Evolutionary conservation across 2,329 filamentous ascomycete species (phyloP).

Genomic region (Chaetomiaceae sp.): DNA sequence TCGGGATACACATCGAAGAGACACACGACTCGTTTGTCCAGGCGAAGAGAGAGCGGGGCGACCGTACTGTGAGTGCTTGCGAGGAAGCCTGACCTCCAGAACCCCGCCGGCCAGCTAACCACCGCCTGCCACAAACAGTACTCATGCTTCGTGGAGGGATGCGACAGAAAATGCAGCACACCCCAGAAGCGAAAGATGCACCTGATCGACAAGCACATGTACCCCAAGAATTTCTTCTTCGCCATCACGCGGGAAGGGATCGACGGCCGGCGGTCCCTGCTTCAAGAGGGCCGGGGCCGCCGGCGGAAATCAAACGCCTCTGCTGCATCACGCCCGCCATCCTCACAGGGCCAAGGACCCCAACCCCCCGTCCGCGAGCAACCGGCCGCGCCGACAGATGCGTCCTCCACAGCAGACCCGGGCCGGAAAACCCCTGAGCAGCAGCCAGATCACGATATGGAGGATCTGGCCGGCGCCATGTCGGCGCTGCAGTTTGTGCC

Average conservation of each 20-base stretch:
- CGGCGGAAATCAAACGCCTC: slow-evolving; percentile 45
- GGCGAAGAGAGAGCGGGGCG: slow-evolving; percentile 69
- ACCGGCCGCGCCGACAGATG: neutral
- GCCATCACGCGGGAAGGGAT: slow-evolving; percentile 84
- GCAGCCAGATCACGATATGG: slow-evolving; percentile 49
- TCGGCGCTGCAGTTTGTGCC: slow-evolving; percentile 68
- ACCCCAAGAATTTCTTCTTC: slow-evolving; percentile 85
- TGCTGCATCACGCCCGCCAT: slow-evolving; percentile 10
- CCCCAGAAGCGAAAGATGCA: slow-evolving; percentile 81
- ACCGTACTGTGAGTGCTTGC: slow-evolving; percentile 67
- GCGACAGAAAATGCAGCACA: slow-evolving; percentile 77
- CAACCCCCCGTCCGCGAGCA: neutral
- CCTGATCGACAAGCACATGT: slow-evolving; percentile 90
- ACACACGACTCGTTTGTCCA: slow-evolving; percentile 78
- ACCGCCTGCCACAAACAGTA: slow-evolving; percentile 48
- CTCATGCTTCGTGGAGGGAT: slow-evolving; percentile 84
- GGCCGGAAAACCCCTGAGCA: neutral
- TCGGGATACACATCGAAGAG: slow-evolving; percentile 83
- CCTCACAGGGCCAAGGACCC: neutral
- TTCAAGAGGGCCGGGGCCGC: slow-evolving; percentile 53
- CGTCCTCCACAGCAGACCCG: neutral
- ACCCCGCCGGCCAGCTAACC: neutral
- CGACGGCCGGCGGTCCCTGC: slow-evolving; percentile 74
- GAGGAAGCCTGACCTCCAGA: neutral
- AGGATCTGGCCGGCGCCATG: slow-evolving; percentile 62